These are phyloP conservation scores for Anisodus tanguticus DNA, from an alignment of 257 asterid species.

Conservation along the genomic window DNA sequence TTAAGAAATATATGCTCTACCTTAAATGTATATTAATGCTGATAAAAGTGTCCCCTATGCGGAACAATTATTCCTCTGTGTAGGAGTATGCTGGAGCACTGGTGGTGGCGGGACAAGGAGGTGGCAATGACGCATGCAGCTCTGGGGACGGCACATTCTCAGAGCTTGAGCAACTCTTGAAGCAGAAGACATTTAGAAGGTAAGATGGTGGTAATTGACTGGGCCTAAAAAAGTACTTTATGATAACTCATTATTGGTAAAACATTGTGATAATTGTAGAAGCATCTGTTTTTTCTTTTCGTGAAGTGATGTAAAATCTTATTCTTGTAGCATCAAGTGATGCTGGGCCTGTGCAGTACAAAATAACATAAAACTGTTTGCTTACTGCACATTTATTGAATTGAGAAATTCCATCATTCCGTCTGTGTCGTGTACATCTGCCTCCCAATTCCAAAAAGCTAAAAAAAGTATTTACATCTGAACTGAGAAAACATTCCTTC, in stretches of 20 bases:
- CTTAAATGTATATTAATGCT: background rate
- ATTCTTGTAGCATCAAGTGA: background rate
- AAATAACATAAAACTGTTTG: background rate
- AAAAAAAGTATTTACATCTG: background rate
- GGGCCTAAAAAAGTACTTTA: background rate
- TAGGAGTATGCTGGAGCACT: constrained; percentile 48
- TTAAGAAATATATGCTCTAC: background rate
- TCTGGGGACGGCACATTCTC: constrained; percentile 48
- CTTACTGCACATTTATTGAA: constrained; percentile 1
- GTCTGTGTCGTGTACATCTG: background rate
- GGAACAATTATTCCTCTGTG: constrained; percentile 30
- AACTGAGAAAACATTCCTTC: background rate
- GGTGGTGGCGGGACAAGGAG: constrained; percentile 43
- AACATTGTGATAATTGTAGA: background rate
- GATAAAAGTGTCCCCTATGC: background rate
- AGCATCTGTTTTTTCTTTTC: background rate
- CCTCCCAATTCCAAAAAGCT: constrained; percentile 5
- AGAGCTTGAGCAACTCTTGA: constrained; percentile 79
- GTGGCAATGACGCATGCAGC: constrained; percentile 40
- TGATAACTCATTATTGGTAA: background rate
- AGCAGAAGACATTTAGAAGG: constrained; percentile 77
- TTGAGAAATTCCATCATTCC: background rate
- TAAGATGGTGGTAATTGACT: constrained; percentile 36
- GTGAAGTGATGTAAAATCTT: background rate
- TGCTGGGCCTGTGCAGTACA: background rate